Percentiles rank a stretch among this genome's conserved stretches.
phyloP scores from a whole-genome alignment of 1,284 basidiomycete genomes.

The Porogramme epimiltina region DNA sequence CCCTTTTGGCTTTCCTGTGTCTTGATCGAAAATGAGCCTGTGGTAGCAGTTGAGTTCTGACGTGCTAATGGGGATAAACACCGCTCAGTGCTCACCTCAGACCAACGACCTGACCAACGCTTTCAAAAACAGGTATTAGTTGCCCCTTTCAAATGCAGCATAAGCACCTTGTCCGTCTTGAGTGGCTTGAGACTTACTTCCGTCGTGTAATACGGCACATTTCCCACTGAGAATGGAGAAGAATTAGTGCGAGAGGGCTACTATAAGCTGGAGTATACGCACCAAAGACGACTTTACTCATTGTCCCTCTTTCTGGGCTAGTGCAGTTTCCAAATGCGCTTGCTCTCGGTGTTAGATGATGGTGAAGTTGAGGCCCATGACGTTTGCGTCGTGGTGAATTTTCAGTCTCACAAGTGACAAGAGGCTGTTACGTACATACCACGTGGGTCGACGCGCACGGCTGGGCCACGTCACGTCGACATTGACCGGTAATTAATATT shows the following conservation, averaged over 20 bases:
- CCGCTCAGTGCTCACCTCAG: slow-evolving; percentile 65
- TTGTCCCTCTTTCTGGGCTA: too few species aligned
- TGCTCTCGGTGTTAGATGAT: too few species aligned
- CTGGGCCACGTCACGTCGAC: too few species aligned
- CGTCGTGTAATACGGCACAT: slow-evolving; percentile 86
- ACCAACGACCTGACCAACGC: slow-evolving; percentile 85
- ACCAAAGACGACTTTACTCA: slow-evolving; percentile 59
- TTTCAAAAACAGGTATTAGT: slow-evolving; percentile 83
- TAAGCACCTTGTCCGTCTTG: not conserved
- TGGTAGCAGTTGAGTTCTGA: slow-evolving; percentile 1
- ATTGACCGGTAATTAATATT: too few species aligned
- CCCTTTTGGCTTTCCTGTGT: slow-evolving; percentile 94
- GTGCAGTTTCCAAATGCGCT: too few species aligned
- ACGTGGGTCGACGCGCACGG: too few species aligned
- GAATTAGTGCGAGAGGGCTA: not conserved
- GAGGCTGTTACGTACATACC: too few species aligned
- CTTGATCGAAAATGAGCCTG: slow-evolving; percentile 94
- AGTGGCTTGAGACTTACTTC: slow-evolving; percentile 57
- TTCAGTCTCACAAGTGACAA: too few species aligned
- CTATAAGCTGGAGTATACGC: slow-evolving; percentile 13
- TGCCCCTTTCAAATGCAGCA: slow-evolving; percentile 52
- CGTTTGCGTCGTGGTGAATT: too few species aligned
- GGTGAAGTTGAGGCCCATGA: too few species aligned
- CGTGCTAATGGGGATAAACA: not conserved
- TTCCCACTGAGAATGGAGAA: slow-evolving; percentile 57